These are phyloP conservation scores for Megacollybia marginata DNA, from an alignment of 768 basidiomycete genomes.

Conservation along the genomic window DNA sequence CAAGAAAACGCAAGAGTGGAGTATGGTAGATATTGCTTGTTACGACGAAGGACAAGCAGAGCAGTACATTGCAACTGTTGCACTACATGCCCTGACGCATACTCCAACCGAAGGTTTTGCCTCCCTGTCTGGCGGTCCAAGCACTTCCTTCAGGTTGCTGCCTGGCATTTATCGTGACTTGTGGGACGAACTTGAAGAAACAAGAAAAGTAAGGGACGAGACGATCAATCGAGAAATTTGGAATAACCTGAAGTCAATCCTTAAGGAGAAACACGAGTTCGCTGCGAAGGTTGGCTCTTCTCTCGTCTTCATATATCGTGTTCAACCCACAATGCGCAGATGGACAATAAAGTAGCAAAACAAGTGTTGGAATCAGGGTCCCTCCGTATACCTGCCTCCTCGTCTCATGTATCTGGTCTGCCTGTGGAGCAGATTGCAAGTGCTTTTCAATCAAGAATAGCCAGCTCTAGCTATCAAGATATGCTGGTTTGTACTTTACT, in stretches of 20 bases:
- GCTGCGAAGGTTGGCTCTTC: slow-evolving; percentile 28
- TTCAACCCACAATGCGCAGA: background rate
- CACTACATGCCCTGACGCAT: slow-evolving; percentile 73
- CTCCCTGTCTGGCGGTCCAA: slow-evolving; percentile 34
- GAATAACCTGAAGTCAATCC: slow-evolving; percentile 56
- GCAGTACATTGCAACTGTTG: slow-evolving; percentile 83
- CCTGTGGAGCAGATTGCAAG: slow-evolving; percentile 44
- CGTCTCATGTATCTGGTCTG: too few relatives aligned
- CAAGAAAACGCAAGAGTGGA: slow-evolving; percentile 56
- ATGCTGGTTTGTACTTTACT: slow-evolving; percentile 65
- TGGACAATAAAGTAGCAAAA: background rate
- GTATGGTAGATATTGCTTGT: slow-evolving; percentile 84
- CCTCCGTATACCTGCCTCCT: too few relatives aligned
- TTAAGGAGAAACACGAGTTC: slow-evolving; percentile 49
- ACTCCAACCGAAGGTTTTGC: slow-evolving; percentile 59
- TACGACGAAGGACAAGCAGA: slow-evolving; percentile 73
- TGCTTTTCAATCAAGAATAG: slow-evolving; percentile 55
- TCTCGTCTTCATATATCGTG: background rate
- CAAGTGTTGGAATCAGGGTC: too few relatives aligned
- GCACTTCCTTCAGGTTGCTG: slow-evolving; percentile 71
- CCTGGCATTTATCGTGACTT: slow-evolving; percentile 80
- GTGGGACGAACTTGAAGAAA: slow-evolving; percentile 82
- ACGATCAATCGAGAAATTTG: slow-evolving; percentile 61
- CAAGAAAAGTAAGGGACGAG: slow-evolving; percentile 56
- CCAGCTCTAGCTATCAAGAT: slow-evolving; percentile 64